These are phyloP conservation scores for Primulina eburnea DNA, from an alignment of 257 asterid genomes.

Conservation along the genomic window DNA sequence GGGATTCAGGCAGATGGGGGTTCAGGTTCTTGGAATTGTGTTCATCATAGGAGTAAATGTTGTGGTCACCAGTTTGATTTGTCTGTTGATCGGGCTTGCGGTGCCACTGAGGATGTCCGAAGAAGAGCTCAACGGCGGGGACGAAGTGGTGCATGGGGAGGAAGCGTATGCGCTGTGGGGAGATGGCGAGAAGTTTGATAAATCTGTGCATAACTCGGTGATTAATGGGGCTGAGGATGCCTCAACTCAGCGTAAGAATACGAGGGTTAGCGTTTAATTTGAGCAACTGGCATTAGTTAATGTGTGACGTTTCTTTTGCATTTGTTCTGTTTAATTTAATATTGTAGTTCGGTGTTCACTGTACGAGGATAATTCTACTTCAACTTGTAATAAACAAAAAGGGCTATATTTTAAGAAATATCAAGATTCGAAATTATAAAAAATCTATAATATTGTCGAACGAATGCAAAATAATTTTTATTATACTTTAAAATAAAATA, in stretches of 20 bases:
- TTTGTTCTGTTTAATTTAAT: no score
- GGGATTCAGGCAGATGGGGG: constrained; percentile 56
- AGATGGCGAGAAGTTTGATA: constrained; percentile 64
- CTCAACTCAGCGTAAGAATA: constrained; percentile 24
- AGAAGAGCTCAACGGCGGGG: constrained; percentile 51
- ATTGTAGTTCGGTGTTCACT: no score
- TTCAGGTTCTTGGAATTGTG: constrained; percentile 54
- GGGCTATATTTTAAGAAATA: no score
- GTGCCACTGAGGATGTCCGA: constrained; percentile 58
- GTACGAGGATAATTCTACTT: no score
- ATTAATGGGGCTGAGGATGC: constrained; percentile 33
- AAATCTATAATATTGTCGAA: no score
- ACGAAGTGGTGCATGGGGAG: constrained; percentile 76
- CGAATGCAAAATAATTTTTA: no score
- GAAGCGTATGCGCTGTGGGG: constrained; percentile 84
- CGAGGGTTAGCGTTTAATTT: background rate
- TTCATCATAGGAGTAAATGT: constrained; percentile 45
- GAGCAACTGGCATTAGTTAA: no score
- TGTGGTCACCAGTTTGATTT: constrained; percentile 51
- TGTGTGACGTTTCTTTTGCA: no score
- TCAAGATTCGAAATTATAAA: no score
- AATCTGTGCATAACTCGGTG: constrained; percentile 37
- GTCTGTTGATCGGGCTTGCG: constrained; percentile 45
- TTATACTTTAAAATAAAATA: no score
- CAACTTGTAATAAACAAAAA: no score